These are phyloP conservation scores for Madurella fahalii DNA, from an alignment of 2,329 filamentous ascomycete genomes.

Conservation along the genomic window DNA sequence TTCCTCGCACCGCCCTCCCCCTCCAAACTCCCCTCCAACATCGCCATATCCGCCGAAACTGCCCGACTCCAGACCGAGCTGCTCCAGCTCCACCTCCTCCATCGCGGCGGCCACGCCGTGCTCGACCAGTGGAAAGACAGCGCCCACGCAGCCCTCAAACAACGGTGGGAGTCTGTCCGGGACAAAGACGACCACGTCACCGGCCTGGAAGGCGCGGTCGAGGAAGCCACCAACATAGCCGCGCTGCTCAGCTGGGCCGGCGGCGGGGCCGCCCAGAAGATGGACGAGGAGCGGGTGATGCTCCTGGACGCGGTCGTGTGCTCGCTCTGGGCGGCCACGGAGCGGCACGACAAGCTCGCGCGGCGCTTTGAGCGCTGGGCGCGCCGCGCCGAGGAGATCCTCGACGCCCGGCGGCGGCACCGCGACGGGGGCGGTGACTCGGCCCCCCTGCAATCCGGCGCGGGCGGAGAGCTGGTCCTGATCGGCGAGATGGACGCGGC, in stretches of 20 bases:
- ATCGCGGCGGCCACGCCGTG: slow-evolving; percentile 48
- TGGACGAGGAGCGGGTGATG: background rate
- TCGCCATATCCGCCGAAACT: slow-evolving; percentile 56
- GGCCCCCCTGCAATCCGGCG: slow-evolving; percentile 7
- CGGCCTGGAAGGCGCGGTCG: slow-evolving; percentile 38
- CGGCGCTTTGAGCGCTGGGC: too few relatives aligned
- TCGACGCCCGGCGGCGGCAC: too few relatives aligned
- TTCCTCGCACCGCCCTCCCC: slow-evolving; percentile 58
- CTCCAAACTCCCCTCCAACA: slow-evolving; percentile 57
- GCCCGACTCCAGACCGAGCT: slow-evolving; percentile 59
- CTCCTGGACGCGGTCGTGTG: too few relatives aligned
- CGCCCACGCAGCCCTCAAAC: slow-evolving; percentile 46
- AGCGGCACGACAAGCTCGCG: too few relatives aligned
- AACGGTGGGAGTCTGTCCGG: slow-evolving; percentile 41
- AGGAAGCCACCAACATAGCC: slow-evolving; percentile 53
- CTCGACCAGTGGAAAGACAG: slow-evolving; percentile 52
- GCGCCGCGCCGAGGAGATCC: too few relatives aligned
- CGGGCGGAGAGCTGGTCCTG: slow-evolving; percentile 54
- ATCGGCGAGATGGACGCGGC: slow-evolving; percentile 50
- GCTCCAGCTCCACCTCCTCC: slow-evolving; percentile 61
- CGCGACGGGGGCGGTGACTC: too few relatives aligned
- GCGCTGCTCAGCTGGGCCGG: slow-evolving; percentile 38
- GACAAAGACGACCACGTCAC: slow-evolving; percentile 34
- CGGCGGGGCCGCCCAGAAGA: slow-evolving; percentile 16
- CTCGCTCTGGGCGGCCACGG: too few relatives aligned